phyloP scores from a whole-genome alignment of 2,329 filamentous ascomycete species.

The Cladosporium austrohemisphaericum region DNA sequence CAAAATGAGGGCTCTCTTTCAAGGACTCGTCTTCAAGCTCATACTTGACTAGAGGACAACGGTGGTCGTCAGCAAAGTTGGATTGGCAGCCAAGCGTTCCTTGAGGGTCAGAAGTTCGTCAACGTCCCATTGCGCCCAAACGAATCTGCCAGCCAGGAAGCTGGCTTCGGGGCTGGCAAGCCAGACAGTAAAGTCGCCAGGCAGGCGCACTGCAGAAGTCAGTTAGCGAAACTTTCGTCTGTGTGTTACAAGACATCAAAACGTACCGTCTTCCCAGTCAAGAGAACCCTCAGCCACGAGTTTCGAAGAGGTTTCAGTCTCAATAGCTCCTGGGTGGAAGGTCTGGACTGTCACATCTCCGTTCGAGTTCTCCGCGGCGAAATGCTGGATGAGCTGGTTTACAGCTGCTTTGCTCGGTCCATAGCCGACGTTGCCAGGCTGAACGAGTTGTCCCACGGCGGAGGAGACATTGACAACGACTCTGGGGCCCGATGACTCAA shows the following conservation, averaged over 20 bases:
- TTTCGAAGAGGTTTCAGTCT: neutral
- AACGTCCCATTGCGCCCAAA: slow-evolving; percentile 42
- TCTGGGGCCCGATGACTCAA: slow-evolving; percentile 28
- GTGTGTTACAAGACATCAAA: neutral
- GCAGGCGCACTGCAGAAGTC: slow-evolving; percentile 16
- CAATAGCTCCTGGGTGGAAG: slow-evolving; percentile 9
- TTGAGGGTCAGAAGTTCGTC: slow-evolving; percentile 32
- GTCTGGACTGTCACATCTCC: slow-evolving; percentile 2
- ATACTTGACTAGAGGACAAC: slow-evolving; percentile 16
- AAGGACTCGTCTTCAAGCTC: too few species aligned
- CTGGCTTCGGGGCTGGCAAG: slow-evolving; percentile 37
- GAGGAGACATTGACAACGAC: slow-evolving; percentile 36
- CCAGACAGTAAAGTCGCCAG: slow-evolving; percentile 37
- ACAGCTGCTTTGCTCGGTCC: slow-evolving; percentile 5
- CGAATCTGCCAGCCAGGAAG: slow-evolving; percentile 38
- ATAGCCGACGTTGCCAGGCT: slow-evolving; percentile 14
- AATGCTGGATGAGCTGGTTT: slow-evolving; percentile 11
- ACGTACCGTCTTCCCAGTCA: slow-evolving; percentile 9
- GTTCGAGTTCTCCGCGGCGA: slow-evolving; percentile 1
- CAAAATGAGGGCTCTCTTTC: too few species aligned
- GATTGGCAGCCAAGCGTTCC: slow-evolving; percentile 18
- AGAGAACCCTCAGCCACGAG: neutral
- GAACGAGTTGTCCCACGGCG: slow-evolving; percentile 31
- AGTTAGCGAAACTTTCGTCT: neutral
- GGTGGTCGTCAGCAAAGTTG: slow-evolving; percentile 21